Conservation (phyloP, 2,329 filamentous ascomycete genomes). For the Talaromyces sp. region DNA sequence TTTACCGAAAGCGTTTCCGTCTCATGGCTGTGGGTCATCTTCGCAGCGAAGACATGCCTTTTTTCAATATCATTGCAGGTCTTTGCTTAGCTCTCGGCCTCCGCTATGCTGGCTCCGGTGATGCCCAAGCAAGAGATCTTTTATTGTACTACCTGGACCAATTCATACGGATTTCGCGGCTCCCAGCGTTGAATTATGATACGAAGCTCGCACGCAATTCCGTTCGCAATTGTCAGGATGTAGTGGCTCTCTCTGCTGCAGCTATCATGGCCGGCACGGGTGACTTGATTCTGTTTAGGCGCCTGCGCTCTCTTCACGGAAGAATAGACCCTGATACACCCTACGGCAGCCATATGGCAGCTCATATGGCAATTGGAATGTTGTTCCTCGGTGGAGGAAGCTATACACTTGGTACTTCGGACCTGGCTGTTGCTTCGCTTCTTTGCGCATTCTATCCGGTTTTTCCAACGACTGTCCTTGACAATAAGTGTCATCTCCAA, state of each 20-base stretch:
- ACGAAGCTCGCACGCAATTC: constrained; percentile 80
- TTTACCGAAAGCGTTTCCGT: constrained; percentile 66
- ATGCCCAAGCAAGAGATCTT: constrained; percentile 73
- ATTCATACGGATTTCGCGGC: constrained; percentile 74
- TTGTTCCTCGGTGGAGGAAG: constrained; percentile 92
- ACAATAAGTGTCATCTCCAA: constrained; percentile 93
- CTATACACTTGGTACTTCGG: constrained; percentile 84
- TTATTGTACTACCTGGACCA: constrained; percentile 83
- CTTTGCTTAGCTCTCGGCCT: constrained; percentile 79
- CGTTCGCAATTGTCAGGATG: constrained; percentile 86
- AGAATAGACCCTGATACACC: constrained; percentile 80
- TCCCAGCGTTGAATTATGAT: constrained; percentile 71
- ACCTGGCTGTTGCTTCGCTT: constrained; percentile 81
- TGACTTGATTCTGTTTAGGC: constrained; percentile 80
- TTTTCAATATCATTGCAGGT: constrained; percentile 89
- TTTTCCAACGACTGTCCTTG: constrained; percentile 84
- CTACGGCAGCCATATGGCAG: constrained; percentile 91
- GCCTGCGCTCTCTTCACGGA: constrained; percentile 84
- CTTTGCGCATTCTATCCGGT: constrained; percentile 93
- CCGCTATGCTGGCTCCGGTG: constrained; percentile 73
- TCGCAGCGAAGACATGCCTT: constrained; percentile 81
- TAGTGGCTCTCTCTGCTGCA: constrained; percentile 77
- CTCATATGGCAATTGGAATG: constrained; percentile 86
- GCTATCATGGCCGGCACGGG: constrained; percentile 96
- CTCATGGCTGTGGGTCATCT: constrained; percentile 65